A percentile compares a stretch with the other conserved stretches of the same genome.
phyloP scores from a whole-genome alignment of 2,329 filamentous ascomycete genomes.

The Lecanicillium sp. region DNA sequence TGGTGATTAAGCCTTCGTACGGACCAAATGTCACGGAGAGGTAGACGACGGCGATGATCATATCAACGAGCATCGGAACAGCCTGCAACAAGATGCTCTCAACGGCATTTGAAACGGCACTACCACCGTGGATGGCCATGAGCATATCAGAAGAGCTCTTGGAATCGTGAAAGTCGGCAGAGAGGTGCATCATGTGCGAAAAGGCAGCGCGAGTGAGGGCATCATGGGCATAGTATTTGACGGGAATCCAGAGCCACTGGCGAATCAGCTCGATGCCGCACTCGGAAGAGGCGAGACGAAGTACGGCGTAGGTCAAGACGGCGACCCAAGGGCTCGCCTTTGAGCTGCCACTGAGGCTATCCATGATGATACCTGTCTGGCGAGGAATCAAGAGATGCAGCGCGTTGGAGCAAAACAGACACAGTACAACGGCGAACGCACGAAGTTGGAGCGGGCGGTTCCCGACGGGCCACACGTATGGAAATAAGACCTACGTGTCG shows the following conservation, averaged over 20 bases:
- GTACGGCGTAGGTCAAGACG: conserved; percentile 41
- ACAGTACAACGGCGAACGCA: conserved; percentile 57
- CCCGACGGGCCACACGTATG: conserved; percentile 69
- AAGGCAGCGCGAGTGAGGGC: conserved; percentile 47
- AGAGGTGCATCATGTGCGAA: conserved; percentile 52
- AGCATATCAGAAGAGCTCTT: conserved; percentile 53
- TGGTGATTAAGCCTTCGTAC: conserved; percentile 55
- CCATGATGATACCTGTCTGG: conserved; percentile 71
- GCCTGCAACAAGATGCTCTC: conserved; percentile 52
- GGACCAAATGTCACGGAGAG: conserved; percentile 51
- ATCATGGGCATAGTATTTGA: conserved; percentile 49
- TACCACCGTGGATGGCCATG: conserved; percentile 47
- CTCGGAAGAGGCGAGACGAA: conserved; percentile 46
- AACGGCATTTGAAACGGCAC: conserved; percentile 45
- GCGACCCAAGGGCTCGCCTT: conserved; percentile 43
- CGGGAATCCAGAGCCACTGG: conserved; percentile 49
- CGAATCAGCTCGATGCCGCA: conserved; percentile 46
- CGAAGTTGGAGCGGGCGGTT: conserved; percentile 60
- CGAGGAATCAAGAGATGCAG: conserved; percentile 73
- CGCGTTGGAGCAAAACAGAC: conserved; percentile 61
- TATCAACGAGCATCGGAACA: conserved; percentile 52
- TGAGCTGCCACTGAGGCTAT: conserved; percentile 50
- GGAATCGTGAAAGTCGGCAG: conserved; percentile 54
- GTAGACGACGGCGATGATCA: conserved; percentile 51
- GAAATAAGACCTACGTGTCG: conserved; percentile 57